Base-by-base conservation (phyloP, 495 filamentous ascomycete genomes). In the Mytilinidion resinicola region DNA sequence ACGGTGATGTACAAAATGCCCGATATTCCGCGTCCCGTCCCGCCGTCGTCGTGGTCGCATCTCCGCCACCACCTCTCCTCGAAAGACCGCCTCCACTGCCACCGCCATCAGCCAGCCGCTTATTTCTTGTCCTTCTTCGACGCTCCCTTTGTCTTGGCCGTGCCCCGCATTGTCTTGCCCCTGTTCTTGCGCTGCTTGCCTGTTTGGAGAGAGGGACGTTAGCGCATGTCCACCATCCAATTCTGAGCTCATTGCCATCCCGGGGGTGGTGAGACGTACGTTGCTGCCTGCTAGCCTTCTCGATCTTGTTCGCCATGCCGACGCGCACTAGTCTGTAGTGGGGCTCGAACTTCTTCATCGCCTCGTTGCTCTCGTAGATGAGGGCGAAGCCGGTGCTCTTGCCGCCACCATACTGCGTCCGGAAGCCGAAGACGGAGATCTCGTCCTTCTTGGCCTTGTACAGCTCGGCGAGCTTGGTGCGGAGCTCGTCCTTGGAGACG, bases 151-250 rank as follows among this genome's bases (percentile, higher is more conserved):
- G 74, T 76, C 78, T 88, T 88, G 69, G 91, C 95, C 67, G 87
- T 91, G 74, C 95, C 95, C 64, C 95, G 90, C 75, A 95, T 87
- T 75, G 92, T 90, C 90, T 97, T 97, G 78, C 87, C 85, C 74
- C 91, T 83, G 90, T 99, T 99, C 88, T 97, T 99, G 82, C 95
- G 88, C 84, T 97, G 92, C 83, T 99, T 99, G 85, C 95, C 95
- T 99, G 78, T 80, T 61, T 56, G 39, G 0, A 11, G 55, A 30
- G 30, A 50, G 51, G 33, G 56, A n/a, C 34, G 71, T 79, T 66
- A 77, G 76, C 70, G 56, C 60, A 15, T 39, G 41, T 56, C 51
- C 37, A 51, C 7, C 14, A 46, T n/a, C 17, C 19, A 51, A 2
- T 51, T 9, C 25, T n/a, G 6, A 12, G n/a, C 34, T 6, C 48